Evolutionary conservation across 306 rosid genomes (phyloP), one percentile per base, ranked within the genome.

Genomic region (Psophocarpus tetragonolobus): DNA sequence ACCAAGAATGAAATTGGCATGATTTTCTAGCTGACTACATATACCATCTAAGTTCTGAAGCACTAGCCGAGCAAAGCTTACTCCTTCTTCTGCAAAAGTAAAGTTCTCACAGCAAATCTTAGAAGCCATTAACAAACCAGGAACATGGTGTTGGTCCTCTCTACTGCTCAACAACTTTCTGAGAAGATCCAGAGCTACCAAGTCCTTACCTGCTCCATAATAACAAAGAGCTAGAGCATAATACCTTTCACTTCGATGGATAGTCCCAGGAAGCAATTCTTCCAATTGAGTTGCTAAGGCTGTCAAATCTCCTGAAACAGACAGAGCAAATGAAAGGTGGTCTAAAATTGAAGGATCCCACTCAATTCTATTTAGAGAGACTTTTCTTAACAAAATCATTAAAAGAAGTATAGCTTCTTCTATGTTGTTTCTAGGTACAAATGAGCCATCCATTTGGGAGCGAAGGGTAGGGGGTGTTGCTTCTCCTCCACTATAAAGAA

Each of bases 261-360:
- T 64, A 56, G 75, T 77, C 58, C 86, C 86, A n/a, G 99, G 97
- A 63, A 88, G 88, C 80, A 91, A 73, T 80, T 85, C 94, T 85
- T 96, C 93, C 63, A 87, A 83, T 56, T 89, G 98, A 82, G 69
- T 82, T 64, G 98, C 99, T 81, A 92, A 87, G 84, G 89, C 81
- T 29, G 82, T 83, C 78, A 89, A 76, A 78, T 88, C 91, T 60
- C 97, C 99, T 18, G 99, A 85, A 81, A 96, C 79, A 70, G 97
- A 88, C 15, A 96, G 76, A 51, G 97, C 98, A 85, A 86, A 96
- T 17, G 96, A 87, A 68, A 96, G 99, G 79, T 92, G 97, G 81
- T 91, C 91, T 82, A 92, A 78, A 85, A 92, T 90, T 68, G 99
- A 96, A 50, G 93, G 97, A 84, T 96, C 99, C 99, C 99, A 92